A percentile compares a stretch with the other conserved stretches of the same genome.
Conservation (phyloP, 2,329 filamentous ascomycete genomes). For the Anisogramma anomala region DNA sequence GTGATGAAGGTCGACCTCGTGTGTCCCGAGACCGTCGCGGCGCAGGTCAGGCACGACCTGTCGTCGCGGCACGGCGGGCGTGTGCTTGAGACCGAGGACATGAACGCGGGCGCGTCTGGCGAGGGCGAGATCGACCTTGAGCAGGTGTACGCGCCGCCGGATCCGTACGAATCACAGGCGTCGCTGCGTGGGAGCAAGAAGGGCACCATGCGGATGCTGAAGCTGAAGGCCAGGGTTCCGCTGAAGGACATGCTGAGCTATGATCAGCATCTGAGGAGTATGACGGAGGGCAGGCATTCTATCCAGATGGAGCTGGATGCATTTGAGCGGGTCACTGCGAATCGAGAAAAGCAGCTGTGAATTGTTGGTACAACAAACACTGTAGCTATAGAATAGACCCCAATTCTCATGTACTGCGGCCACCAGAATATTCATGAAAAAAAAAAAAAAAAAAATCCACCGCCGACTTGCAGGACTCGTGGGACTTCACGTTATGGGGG, state of each 20-base stretch:
- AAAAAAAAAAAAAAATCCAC: no score
- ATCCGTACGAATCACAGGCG: constrained; percentile 58
- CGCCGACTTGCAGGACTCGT: no score
- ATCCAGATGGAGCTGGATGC: constrained; percentile 48
- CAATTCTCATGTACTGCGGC: no score
- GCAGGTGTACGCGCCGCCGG: constrained; percentile 76
- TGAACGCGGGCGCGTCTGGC: constrained; percentile 26
- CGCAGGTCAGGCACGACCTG: constrained; percentile 72
- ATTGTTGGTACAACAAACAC: not conserved
- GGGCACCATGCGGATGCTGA: constrained; percentile 37
- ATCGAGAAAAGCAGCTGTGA: constrained; percentile 39
- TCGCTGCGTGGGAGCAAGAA: constrained; percentile 42
- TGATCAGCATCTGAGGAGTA: constrained; percentile 72
- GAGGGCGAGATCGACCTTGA: constrained; percentile 49
- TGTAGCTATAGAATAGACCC: not conserved
- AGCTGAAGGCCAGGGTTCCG: constrained; percentile 77
- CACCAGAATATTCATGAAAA: no score
- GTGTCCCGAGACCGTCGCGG: constrained; percentile 71
- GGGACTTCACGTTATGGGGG: no score
- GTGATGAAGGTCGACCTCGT: constrained; percentile 85
- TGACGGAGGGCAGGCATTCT: constrained; percentile 69
- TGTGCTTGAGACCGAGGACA: constrained; percentile 56
- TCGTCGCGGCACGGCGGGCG: constrained; percentile 63
- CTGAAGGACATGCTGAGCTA: constrained; percentile 97
- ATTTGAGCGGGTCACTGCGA: constrained; percentile 43